phyloP scores from a whole-genome alignment of 2,329 filamentous ascomycete species.

The Beauveria varroae region DNA sequence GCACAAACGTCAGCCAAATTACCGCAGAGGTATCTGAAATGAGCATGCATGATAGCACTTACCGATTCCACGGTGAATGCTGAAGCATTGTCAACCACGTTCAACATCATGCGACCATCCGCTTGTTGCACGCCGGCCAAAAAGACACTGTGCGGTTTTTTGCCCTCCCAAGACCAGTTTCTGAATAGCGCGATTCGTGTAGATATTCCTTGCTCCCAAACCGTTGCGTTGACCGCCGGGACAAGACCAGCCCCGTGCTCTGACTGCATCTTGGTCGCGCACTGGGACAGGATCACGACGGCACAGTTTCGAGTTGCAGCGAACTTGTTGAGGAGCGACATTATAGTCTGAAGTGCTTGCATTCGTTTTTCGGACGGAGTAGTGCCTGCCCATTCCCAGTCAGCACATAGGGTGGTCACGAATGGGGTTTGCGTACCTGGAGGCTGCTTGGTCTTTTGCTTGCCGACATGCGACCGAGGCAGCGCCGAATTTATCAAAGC shows the following conservation, averaged over 20 bases:
- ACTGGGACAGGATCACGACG: slow-evolving; percentile 70
- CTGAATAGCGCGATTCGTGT: slow-evolving; percentile 71
- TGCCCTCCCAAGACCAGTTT: slow-evolving; percentile 56
- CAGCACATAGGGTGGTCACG: neutral
- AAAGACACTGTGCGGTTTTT: slow-evolving; percentile 41
- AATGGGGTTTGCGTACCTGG: slow-evolving; percentile 26
- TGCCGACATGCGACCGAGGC: slow-evolving; percentile 47
- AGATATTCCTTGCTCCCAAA: slow-evolving; percentile 74
- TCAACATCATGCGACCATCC: slow-evolving; percentile 41
- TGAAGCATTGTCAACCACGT: slow-evolving; percentile 34
- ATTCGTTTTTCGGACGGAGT: slow-evolving; percentile 35
- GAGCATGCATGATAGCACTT: slow-evolving; percentile 17
- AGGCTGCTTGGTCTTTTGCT: slow-evolving; percentile 28
- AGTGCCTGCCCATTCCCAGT: slow-evolving; percentile 22
- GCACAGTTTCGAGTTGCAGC: slow-evolving; percentile 67
- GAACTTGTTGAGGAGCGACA: slow-evolving; percentile 65
- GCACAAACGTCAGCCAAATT: slow-evolving; percentile 13
- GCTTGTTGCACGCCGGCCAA: slow-evolving; percentile 60
- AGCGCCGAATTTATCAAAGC: slow-evolving; percentile 71
- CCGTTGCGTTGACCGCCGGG: slow-evolving; percentile 64
- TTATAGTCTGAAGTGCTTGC: slow-evolving; percentile 53
- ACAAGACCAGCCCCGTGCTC: slow-evolving; percentile 61
- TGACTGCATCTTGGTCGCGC: slow-evolving; percentile 69
- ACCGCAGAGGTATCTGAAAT: neutral
- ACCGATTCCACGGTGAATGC: slow-evolving; percentile 44